A percentile compares a stretch with the other conserved stretches of the same genome.
These are phyloP conservation scores for Nemania sp. DNA, from an alignment of 2,329 filamentous ascomycete species.

Conservation along the genomic window DNA sequence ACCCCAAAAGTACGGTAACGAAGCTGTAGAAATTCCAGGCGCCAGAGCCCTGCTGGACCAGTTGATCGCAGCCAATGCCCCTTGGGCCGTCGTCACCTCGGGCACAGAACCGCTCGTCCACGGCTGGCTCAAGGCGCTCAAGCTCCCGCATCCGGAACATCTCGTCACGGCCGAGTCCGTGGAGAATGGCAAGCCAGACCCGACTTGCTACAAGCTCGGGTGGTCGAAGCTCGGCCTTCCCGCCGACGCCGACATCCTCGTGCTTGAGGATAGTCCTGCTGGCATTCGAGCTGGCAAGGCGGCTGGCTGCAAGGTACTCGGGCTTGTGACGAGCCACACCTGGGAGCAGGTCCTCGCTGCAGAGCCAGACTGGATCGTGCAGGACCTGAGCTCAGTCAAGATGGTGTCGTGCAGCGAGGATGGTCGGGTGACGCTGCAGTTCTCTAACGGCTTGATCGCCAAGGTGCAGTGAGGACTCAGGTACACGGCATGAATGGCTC, in stretches of 20 bases:
- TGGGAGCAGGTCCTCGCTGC: conserved; percentile 71
- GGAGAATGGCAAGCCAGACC: conserved; percentile 74
- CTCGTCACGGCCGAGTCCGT: conserved; percentile 79
- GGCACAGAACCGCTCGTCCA: conserved; percentile 68
- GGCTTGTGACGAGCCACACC: conserved; percentile 82
- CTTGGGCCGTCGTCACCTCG: conserved; percentile 87
- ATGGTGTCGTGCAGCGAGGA: conserved; percentile 59
- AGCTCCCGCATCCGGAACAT: conserved; percentile 65
- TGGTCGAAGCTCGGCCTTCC: conserved; percentile 61
- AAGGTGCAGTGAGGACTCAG: conserved; percentile 12
- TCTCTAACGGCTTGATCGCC: conserved; percentile 59
- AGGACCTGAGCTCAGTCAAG: conserved; percentile 74
- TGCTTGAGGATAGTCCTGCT: conserved; percentile 87
- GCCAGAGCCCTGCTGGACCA: conserved; percentile 69
- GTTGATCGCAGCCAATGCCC: conserved; percentile 63
- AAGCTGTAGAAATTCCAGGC: conserved; percentile 85
- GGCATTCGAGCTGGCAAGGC: conserved; percentile 82
- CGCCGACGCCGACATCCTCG: conserved; percentile 60
- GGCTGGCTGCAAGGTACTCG: conserved; percentile 82
- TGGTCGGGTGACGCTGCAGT: conserved; percentile 67
- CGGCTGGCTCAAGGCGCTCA: conserved; percentile 72
- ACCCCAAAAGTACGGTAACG: conserved; percentile 73
- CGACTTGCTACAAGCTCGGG: conserved; percentile 72
- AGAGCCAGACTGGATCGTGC: conserved; percentile 85
- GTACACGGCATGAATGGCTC: neutral